phyloP scores from a whole-genome alignment of 495 filamentous ascomycete genomes.

The Amorphotheca resinae region DNA sequence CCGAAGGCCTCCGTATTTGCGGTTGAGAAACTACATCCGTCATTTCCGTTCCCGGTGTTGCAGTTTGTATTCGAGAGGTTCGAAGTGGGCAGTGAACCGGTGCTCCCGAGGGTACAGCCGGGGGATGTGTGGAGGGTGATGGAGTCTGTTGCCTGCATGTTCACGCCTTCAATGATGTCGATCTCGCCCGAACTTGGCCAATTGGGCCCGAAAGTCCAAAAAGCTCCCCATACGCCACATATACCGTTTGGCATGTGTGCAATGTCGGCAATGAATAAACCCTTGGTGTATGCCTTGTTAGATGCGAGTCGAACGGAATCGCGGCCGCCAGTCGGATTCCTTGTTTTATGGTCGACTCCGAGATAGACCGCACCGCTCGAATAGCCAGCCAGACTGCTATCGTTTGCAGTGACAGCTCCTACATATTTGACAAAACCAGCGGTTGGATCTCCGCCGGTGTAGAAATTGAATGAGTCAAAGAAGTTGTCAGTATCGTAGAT shows the following conservation, averaged over 20 bases:
- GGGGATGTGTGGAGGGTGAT: conserved; percentile 65
- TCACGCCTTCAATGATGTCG: conserved; percentile 86
- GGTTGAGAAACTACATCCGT: conserved; percentile 36
- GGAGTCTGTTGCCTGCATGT: conserved; percentile 46
- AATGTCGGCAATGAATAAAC: conserved; percentile 63
- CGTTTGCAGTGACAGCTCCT: conserved; percentile 40
- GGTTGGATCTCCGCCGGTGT: conserved; percentile 45
- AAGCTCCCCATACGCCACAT: conserved; percentile 52
- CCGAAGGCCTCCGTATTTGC: conserved; percentile 45
- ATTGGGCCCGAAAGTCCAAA: conserved; percentile 59
- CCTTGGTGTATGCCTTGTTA: conserved; percentile 53
- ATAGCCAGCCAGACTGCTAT: conserved; percentile 43
- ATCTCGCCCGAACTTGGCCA: conserved; percentile 82
- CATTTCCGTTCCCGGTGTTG: conserved; percentile 35
- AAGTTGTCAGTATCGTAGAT: conserved; percentile 39
- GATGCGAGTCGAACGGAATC: conserved; percentile 55
- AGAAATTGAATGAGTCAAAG: conserved; percentile 45
- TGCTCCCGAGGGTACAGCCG: conserved; percentile 43
- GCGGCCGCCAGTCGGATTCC: conserved; percentile 41
- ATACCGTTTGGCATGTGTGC: conserved; percentile 60
- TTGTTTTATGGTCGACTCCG: conserved; percentile 38
- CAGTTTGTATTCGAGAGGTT: conserved; percentile 40
- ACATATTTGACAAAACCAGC: conserved; percentile 59
- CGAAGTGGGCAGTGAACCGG: conserved; percentile 35
- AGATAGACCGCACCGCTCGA: conserved; percentile 36